Conservation (phyloP, 345 rosid genomes). For the Citrus medica region DNA sequence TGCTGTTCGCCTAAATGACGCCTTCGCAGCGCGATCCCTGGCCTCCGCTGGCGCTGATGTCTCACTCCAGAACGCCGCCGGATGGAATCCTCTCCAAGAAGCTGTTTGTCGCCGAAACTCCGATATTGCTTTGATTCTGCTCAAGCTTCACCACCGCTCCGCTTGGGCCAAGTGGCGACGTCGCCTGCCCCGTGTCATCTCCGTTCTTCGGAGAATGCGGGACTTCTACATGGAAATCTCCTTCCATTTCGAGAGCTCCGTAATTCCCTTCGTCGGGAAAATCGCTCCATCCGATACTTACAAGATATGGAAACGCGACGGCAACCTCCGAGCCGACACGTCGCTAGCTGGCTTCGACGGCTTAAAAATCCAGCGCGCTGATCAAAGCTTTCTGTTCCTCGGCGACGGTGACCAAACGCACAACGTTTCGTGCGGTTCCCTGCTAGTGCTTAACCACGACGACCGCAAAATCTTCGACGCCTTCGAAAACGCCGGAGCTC, state of each 20-base stretch:
- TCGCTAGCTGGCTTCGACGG: slow-evolving; percentile 89
- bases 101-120: slow-evolving; percentile 64
- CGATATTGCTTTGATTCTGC: slow-evolving; percentile 46
- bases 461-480: slow-evolving; percentile 69
- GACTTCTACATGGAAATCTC: slow-evolving; percentile 97
- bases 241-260: slow-evolving; percentile 88
- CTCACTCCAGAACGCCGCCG: slow-evolving; percentile 70
- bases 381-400: slow-evolving; percentile 83
- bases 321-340: slow-evolving; percentile 81
- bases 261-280: slow-evolving; percentile 82
- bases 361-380: slow-evolving; percentile 78
- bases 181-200: slow-evolving; percentile 68
- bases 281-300: slow-evolving; percentile 96
- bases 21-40: slow-evolving; percentile 42
- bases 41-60: slow-evolving; percentile 73
- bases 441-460: slow-evolving; percentile 71
- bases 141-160: slow-evolving; percentile 54
- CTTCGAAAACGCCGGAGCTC: slow-evolving; percentile 67
- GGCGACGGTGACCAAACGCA: slow-evolving; percentile 69
- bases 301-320: slow-evolving; percentile 94
- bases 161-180: slow-evolving; percentile 95
- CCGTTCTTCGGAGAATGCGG: slow-evolving; percentile 72
- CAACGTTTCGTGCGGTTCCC: slow-evolving; percentile 59
- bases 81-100: slow-evolving; percentile 85
- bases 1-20: slow-evolving; percentile 68